Conservation (phyloP, 805 yeast species). For the Komagataella phaffii region DNA sequence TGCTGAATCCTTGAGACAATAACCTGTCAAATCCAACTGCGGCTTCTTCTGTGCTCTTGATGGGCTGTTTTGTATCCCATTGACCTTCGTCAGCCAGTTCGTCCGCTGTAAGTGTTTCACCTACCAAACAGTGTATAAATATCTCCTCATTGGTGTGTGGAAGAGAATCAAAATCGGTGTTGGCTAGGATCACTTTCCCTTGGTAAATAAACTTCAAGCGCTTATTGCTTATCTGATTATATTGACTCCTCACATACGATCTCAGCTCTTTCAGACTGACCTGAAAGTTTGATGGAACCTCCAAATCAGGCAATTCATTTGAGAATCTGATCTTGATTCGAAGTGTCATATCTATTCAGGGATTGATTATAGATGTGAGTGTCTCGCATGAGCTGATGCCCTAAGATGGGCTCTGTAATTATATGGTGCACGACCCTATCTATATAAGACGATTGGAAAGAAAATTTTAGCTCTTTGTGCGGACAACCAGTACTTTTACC, state of each 20-base stretch:
- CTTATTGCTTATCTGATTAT: constrained; percentile 21
- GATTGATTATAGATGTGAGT: background rate
- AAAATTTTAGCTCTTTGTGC: constrained; percentile 33
- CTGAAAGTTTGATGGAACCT: constrained; percentile 19
- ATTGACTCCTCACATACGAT: constrained; percentile 23
- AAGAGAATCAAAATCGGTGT: constrained; percentile 31
- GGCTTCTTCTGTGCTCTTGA: constrained; percentile 44
- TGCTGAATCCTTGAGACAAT: constrained; percentile 71
- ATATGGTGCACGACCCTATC: background rate
- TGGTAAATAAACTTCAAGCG: constrained; percentile 55
- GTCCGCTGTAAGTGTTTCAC: constrained; percentile 40
- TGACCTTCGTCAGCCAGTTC: constrained; percentile 50
- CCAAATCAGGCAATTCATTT: constrained; percentile 26
- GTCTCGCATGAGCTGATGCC: background rate
- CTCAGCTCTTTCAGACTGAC: constrained; percentile 26
- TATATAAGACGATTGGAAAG: background rate
- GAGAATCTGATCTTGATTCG: constrained; percentile 30
- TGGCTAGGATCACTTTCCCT: constrained; percentile 51
- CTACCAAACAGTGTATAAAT: constrained; percentile 73
- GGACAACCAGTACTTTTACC: constrained; percentile 65
- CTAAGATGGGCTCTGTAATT: background rate
- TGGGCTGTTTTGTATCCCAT: constrained; percentile 38
- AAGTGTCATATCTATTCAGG: background rate
- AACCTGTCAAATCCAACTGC: constrained; percentile 78
- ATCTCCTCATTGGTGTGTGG: constrained; percentile 12